phyloP scores from a whole-genome alignment of 352 stramenopile genomes.

The Phytophthora sp. region DNA sequence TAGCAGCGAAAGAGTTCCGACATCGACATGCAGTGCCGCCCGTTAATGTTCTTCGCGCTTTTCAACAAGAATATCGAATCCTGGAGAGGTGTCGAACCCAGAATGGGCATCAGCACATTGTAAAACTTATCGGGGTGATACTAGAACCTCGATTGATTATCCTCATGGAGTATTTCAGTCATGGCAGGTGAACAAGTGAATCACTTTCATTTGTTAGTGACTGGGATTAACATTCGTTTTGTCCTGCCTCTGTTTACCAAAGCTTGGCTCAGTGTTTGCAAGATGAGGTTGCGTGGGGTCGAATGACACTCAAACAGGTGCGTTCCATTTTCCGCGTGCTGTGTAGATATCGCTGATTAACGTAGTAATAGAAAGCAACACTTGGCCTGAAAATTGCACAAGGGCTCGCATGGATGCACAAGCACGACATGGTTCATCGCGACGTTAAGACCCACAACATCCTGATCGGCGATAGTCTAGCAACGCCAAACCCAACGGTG shows the following conservation, averaged over 20 bases:
- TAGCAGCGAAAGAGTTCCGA: constrained; percentile 51
- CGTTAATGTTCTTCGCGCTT: constrained; percentile 41
- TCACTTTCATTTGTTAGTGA: background rate
- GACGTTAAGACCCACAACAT: constrained; percentile 60
- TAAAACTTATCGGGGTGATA: constrained; percentile 38
- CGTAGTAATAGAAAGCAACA: constrained; percentile 38
- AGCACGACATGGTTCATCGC: constrained; percentile 45
- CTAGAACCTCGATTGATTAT: constrained; percentile 37
- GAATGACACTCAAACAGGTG: constrained; percentile 41
- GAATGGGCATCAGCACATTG: constrained; percentile 20
- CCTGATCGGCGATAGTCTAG: constrained; percentile 26
- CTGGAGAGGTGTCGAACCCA: constrained; percentile 23
- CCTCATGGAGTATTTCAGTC: constrained; percentile 41
- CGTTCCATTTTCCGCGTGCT: background rate
- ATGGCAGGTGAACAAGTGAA: constrained; percentile 32
- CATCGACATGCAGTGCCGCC: constrained; percentile 37
- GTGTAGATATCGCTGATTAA: no score
- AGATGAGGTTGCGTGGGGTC: constrained; percentile 29
- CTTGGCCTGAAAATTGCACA: constrained; percentile 42
- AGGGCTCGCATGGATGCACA: constrained; percentile 43
- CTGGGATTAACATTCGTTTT: no score
- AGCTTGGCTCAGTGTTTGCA: constrained; percentile 47
- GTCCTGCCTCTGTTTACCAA: background rate
- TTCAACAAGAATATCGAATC: constrained; percentile 44
- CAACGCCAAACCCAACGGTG: constrained; percentile 18